Evolutionary conservation across 257 asterid species (phyloP).

Genomic region (Eustoma russellianum): DNA sequence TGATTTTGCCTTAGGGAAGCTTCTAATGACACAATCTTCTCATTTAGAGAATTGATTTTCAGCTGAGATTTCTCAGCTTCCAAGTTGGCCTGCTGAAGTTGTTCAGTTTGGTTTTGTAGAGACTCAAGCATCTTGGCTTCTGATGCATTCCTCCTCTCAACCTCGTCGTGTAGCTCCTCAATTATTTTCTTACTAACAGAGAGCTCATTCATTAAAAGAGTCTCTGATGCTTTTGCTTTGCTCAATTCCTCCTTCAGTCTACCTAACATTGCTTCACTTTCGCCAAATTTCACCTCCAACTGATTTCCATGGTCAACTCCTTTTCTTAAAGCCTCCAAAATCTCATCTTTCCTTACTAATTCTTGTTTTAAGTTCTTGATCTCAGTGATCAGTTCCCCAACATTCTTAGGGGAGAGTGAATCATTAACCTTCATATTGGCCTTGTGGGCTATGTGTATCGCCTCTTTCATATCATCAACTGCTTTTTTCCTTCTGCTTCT

Average conservation of each 20-base stretch:
- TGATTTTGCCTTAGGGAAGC: constrained; percentile 7
- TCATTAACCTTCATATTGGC: constrained; percentile 12
- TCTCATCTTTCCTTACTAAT: constrained; percentile 26
- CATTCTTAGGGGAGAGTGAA: constrained; percentile 16
- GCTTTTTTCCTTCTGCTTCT: constrained; percentile 26
- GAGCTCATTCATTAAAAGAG: constrained; percentile 5
- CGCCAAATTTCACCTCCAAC: constrained; percentile 25
- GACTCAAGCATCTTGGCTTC: constrained; percentile 36
- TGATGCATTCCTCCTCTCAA: constrained; percentile 15
- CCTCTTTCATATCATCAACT: constrained; percentile 11
- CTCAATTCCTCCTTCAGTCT: constrained; percentile 32
- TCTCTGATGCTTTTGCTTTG: constrained; percentile 22
- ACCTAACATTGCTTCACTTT: constrained; percentile 25
- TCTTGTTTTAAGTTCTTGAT: constrained; percentile 41
- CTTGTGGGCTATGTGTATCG: constrained; percentile 13
- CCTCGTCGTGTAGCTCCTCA: constrained; percentile 42
- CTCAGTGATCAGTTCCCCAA: constrained; percentile 26
- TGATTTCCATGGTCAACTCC: constrained; percentile 25
- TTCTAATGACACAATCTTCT: constrained; percentile 27
- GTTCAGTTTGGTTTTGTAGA: constrained; percentile 21
- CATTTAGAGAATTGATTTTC: constrained; percentile 28
- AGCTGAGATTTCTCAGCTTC: constrained; percentile 47
- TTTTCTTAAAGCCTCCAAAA: constrained; percentile 30
- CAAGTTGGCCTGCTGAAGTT: constrained; percentile 35
- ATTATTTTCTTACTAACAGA: constrained; percentile 27